phyloP scores from a whole-genome alignment of 2,329 filamentous ascomycete species.

The Fusarium sp. region DNA sequence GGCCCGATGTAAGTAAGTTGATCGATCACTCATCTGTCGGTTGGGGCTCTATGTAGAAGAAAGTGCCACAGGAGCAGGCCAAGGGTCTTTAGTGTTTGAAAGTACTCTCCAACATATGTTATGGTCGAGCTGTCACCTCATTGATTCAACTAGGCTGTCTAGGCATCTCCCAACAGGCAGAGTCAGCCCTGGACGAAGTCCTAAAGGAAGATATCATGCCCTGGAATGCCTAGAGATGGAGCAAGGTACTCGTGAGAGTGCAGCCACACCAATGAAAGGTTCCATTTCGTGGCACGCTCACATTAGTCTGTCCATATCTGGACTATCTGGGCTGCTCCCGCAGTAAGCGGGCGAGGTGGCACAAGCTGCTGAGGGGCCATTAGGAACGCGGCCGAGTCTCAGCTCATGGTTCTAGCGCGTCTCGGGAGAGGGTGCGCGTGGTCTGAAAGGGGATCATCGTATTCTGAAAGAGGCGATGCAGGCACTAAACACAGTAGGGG shows the following conservation, averaged over 20 bases:
- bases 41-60: slow-evolving; percentile 13
- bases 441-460: slow-evolving; percentile 16
- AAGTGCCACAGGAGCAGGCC: neutral
- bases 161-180: slow-evolving; percentile 24
- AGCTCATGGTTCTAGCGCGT: slow-evolving; percentile 37
- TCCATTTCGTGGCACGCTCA: slow-evolving; percentile 41
- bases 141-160: neutral
- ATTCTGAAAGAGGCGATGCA: slow-evolving; percentile 13
- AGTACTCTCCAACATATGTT: slow-evolving; percentile 4
- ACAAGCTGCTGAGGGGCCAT: slow-evolving; percentile 23
- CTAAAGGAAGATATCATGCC: slow-evolving; percentile 18
- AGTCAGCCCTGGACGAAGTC: slow-evolving; percentile 38
- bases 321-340: slow-evolving; percentile 15
- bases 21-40: neutral
- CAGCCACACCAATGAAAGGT: slow-evolving; percentile 36
- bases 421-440: slow-evolving; percentile 18
- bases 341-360: slow-evolving; percentile 39
- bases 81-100: neutral
- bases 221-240: slow-evolving; percentile 42
- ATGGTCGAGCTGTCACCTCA: slow-evolving; percentile 3
- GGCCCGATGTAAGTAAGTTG: slow-evolving; percentile 13
- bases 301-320: slow-evolving; percentile 38
- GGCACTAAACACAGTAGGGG: neutral
- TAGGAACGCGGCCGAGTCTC: slow-evolving; percentile 33
- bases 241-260: slow-evolving; percentile 17